These are phyloP conservation scores for Echeveria elegans DNA, from an alignment of 164 flowering plant species.

Conservation along the genomic window DNA sequence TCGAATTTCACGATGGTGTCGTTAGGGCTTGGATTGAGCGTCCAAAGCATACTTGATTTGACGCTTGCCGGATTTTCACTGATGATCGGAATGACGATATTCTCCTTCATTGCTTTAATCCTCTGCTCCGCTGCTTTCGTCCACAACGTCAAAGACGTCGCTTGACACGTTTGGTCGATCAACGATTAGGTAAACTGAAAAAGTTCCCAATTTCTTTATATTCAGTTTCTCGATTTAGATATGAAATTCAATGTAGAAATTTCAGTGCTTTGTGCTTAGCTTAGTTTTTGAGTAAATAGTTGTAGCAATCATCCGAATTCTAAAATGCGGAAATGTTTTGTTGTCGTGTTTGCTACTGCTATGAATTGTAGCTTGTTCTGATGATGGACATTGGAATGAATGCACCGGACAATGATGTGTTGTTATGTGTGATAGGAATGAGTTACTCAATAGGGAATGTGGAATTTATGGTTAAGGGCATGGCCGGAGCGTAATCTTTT, in stretches of 20 bases:
- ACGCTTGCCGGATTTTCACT: slow-evolving; percentile 63
- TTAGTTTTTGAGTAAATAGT: too few relatives aligned
- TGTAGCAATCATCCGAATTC: too few relatives aligned
- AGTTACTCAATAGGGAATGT: too few relatives aligned
- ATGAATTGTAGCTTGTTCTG: too few relatives aligned
- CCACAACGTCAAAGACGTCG: slow-evolving; percentile 39
- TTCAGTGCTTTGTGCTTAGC: neutral
- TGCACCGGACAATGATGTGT: too few relatives aligned
- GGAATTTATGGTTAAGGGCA: too few relatives aligned
- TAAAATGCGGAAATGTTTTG: too few relatives aligned
- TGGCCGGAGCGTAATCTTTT: too few relatives aligned
- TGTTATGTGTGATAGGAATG: too few relatives aligned
- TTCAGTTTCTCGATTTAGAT: too few relatives aligned
- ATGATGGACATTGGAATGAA: too few relatives aligned
- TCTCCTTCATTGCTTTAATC: slow-evolving; percentile 58
- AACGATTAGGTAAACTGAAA: neutral
- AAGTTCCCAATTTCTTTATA: neutral
- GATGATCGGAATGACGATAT: slow-evolving; percentile 67
- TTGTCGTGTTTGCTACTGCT: too few relatives aligned
- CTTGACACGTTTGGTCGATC: slow-evolving; percentile 17
- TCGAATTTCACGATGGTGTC: neutral
- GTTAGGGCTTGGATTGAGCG: slow-evolving; percentile 26
- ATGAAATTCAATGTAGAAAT: neutral
- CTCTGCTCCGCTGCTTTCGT: slow-evolving; percentile 88
- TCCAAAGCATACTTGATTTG: slow-evolving; percentile 51